Evolutionary conservation across 169 alveolate genomes (phyloP).

Genomic region (Babesia bigemina): DNA sequence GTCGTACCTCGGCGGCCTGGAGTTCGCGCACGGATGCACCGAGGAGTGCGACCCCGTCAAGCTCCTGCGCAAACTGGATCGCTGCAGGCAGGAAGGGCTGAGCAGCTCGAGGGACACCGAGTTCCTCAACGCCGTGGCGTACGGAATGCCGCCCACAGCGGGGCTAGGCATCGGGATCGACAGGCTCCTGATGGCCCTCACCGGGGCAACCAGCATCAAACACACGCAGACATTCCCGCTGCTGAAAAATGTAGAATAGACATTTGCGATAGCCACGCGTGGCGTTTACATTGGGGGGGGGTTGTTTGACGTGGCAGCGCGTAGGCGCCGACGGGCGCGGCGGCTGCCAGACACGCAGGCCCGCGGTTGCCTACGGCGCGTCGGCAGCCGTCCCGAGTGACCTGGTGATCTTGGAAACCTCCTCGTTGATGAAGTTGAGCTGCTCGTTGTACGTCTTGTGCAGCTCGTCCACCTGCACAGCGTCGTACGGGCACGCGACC

Average conservation of each 20-base stretch:
- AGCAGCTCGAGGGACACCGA: slow-evolving; percentile 91
- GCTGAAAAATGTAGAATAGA: slow-evolving; percentile 22
- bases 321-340: no score
- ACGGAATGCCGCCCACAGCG: slow-evolving; percentile 96
- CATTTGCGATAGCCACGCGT: not conserved
- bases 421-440: slow-evolving; percentile 42
- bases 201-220: slow-evolving; percentile 89
- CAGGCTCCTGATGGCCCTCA: slow-evolving; percentile 92
- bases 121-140: slow-evolving; percentile 89
- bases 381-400: slow-evolving; percentile 10
- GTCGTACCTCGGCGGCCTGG: slow-evolving; percentile 95
- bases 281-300: no score
- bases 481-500: not conserved
- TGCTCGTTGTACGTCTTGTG: slow-evolving; percentile 25
- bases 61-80: slow-evolving; percentile 89
- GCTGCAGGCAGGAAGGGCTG: slow-evolving; percentile 40
- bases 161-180: slow-evolving; percentile 97
- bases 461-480: slow-evolving; percentile 38
- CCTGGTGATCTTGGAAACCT: slow-evolving; percentile 43
- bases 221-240: slow-evolving; percentile 52
- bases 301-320: no score
- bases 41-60: slow-evolving; percentile 98
- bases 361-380: slow-evolving; percentile 2
- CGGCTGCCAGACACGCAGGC: not conserved
- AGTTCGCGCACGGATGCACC: slow-evolving; percentile 97